Evolutionary conservation across 495 filamentous ascomycete species (phyloP), one percentile per base, ranked within the genome.

Genomic region (Daldinia grandis): DNA sequence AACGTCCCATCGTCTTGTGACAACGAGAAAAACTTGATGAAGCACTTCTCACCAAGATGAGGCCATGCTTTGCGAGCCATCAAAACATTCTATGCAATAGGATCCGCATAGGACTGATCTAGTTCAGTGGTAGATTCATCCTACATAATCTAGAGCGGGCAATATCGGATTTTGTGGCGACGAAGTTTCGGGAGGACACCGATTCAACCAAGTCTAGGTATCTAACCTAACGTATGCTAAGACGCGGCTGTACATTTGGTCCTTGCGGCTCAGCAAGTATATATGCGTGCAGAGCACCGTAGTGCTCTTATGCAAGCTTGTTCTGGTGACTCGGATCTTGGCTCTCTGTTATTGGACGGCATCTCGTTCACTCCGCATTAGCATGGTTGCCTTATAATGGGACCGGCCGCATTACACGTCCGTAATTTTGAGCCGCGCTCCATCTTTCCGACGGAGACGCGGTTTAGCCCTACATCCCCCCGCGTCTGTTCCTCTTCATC

Each of bases 261-360:
- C 9, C 49, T 69, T 69, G 70, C 70, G 70, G 70, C 70, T 73
- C 70, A 30, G 25, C 27, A 35, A 24, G 38, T n/a, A 38, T 55
- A 47, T 24, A 21, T 47, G 17, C 19, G 47, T 42, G 54, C 37
- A 72, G 64, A 73, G 70, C 70, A 73, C 70, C 60, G 21, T 5
- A 64, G 70, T 73, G 70, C 70, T 73, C 61, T 66, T 19, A 62
- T 72, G 64, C 69, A 68, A 27, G 30, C 5, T 21, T 68, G 62
- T 55, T 66, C 70, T 69, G 40, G 38, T 68, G 61, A 62, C 53
- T 61, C 50, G 65, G 61, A 65, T 51, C 54, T 68, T 68, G 58
- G 64, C 59, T 64, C 28, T 15, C 50, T 38, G 40, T 54, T 50
- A 73, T 73, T 73, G 70, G 70, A 64, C 21, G 9, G 47, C 37